Base-by-base conservation (phyloP, 1,139 yeast species). In the Pichia sp. region DNA sequence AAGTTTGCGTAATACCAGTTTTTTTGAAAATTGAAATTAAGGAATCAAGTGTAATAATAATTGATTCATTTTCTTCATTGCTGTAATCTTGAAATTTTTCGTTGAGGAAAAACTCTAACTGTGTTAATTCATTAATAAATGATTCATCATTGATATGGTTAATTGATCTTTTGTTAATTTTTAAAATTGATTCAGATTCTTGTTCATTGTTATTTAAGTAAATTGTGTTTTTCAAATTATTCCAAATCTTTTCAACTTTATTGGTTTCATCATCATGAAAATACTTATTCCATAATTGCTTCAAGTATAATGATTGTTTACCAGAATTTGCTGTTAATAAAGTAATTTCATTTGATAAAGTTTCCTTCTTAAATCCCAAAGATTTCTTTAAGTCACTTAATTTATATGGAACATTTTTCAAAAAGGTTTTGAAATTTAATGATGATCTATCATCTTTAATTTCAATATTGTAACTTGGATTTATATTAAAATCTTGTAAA, bases 121-220 rank as follows among this genome's bases (percentile, higher is more conserved):
- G 79, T 43, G 76, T 67, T 54, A 79, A 62, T 61, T 79, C 83
- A 49, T 70, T 71, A 55, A 77, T 74, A 63, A 74, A 79, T 30
- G 67, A 59, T 56, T 72, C 70, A 59, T 78, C 81, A 59, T 70
- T 74, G 50, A 76, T 70, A 46, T 70, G 59, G 45, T 62, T 62
- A 48, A 70, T 50, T 3, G 64, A 58, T 47, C 64, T 58, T 47
- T 57, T 60, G 44, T 49, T 50, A 30, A 58, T 45, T 28, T 39
- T 54, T 14, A 52, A 28, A 18, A 44, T 47, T 5, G 49, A 46
- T 29, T 53, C 56, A 16, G 51, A 16, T 22, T 14, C 25, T 19
- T 42, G 22, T 5, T n/a, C 29, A 22, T 36, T 36, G 41, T 11
- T 36, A 36, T 18, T 36, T 18, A 19, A 36, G 5, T 9, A 25